Base-by-base conservation (phyloP, 2,329 filamentous ascomycete species). In the Botrytis elliptica region DNA sequence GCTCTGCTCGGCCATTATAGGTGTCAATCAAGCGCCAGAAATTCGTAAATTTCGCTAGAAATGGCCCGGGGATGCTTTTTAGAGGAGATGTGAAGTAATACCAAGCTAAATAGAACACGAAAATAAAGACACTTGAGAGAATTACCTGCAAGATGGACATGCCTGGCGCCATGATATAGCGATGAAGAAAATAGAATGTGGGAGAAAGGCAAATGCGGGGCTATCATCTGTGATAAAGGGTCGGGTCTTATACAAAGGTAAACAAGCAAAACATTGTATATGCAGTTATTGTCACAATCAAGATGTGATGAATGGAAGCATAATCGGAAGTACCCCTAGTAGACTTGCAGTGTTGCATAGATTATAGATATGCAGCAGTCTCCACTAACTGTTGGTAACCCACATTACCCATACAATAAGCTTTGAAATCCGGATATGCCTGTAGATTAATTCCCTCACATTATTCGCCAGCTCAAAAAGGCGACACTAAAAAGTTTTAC, bases 31-130 rank as follows among this genome's bases (percentile, higher is more conserved):
- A 67, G 4, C 78, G 77, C 79, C 79, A 81, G 33, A 79, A 36
- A 59, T 80, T 75, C 4, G 78, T 76, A 40, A 80, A 77, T 38
- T 77, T 77, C 3, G 79, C 79, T 42, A 78, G 44, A 36, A 79
- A 78, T 0, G 79, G 79, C 4, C 79, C 79, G 0, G 79, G 79
- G 38, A 80, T 73, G 3, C 71, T 67, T 46, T 63, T 76, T 16
- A 78, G 40, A 8, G 75, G 77, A 29, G 74, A 77, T 0, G 38
- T 71, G 3, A 76, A 52, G 57, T 74, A 76, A n/a, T 8, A 33
- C 74, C 72, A 74, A 3, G 71, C 25, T 10, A 33, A 16, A 16
- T 59, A 64, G 5, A 29, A 55, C 3, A 25, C 25, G 0, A 55
- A 55, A 55, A n/a, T n/a, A 12, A 25, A 55, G 25, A 55, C 7